Conservation (phyloP, 805 yeast species). For the Wickerhamiella shivajii region DNA sequence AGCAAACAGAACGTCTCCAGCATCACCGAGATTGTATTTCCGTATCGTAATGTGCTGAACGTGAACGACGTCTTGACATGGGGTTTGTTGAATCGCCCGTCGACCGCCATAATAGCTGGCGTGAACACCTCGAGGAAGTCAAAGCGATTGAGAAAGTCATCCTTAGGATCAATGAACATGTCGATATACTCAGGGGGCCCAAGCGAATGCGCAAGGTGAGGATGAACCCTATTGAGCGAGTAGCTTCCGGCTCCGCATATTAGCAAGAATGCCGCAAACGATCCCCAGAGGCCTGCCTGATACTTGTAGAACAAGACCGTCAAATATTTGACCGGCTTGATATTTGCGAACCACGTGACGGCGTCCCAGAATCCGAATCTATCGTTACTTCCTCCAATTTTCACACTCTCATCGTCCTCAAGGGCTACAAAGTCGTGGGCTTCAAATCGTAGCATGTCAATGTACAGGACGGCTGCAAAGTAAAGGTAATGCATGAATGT, state of each 20-base stretch:
- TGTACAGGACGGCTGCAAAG: slow-evolving; percentile 6
- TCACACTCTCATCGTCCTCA: not conserved
- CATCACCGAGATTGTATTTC: slow-evolving; percentile 6
- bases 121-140: slow-evolving; percentile 2
- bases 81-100: slow-evolving; percentile 6
- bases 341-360: too few species aligned
- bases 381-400: not conserved
- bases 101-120: slow-evolving; percentile 7
- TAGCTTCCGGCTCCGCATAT: too few species aligned
- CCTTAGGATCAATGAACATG: slow-evolving; percentile 3
- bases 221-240: slow-evolving; percentile 7
- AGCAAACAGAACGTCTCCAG: slow-evolving; percentile 8
- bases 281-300: too few species aligned
- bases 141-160: not conserved
- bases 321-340: too few species aligned
- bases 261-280: too few species aligned
- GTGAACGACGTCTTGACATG: slow-evolving; percentile 2
- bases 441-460: slow-evolving; percentile 7
- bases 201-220: slow-evolving; percentile 3
- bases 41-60: slow-evolving; percentile 8
- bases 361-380: too few species aligned
- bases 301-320: too few species aligned
- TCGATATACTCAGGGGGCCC: slow-evolving; percentile 8
- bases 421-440: not conserved
- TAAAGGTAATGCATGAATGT: slow-evolving; percentile 4